A percentile compares a stretch with the other conserved stretches of the same genome.
phyloP scores from a whole-genome alignment of 139 green algal species.

The Picochlorum sp. region DNA sequence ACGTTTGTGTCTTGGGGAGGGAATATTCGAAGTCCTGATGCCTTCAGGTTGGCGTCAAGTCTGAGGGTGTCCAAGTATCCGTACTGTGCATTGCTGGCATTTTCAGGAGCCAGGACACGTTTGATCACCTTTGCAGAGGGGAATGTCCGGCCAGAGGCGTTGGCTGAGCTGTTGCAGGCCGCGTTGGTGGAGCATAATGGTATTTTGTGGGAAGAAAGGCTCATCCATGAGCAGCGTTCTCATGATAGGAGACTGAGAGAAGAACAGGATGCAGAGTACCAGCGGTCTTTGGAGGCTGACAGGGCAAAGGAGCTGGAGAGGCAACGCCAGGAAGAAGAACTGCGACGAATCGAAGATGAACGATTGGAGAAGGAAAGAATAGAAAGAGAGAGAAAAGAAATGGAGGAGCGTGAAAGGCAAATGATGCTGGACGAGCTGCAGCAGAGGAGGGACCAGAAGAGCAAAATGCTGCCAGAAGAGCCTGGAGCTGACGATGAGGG shows the following conservation, averaged over 20 bases:
- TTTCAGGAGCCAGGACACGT: constrained; percentile 38
- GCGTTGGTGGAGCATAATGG: constrained; percentile 15
- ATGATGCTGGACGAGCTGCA: constrained; percentile 6
- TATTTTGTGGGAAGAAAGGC: constrained; percentile 26
- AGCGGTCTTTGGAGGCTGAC: constrained; percentile 58
- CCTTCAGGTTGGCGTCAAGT: constrained; percentile 42
- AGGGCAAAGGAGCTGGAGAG: constrained; percentile 26
- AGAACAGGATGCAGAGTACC: constrained; percentile 73
- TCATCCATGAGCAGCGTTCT: constrained; percentile 29
- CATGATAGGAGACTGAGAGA: constrained; percentile 44
- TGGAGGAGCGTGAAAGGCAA: too few relatives aligned
- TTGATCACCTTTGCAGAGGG: constrained; percentile 43
- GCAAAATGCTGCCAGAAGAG: constrained; percentile 40
- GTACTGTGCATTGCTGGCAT: constrained; percentile 51
- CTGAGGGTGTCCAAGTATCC: constrained; percentile 55
- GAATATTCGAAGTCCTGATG: constrained; percentile 48
- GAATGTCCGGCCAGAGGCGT: not conserved
- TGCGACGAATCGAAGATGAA: not conserved
- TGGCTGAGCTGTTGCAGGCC: constrained; percentile 20
- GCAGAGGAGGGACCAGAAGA: constrained; percentile 17
- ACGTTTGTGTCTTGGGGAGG: constrained; percentile 63
- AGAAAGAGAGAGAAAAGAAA: constrained; percentile 32
- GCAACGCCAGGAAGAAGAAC: constrained; percentile 8
- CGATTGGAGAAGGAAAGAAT: constrained; percentile 18
- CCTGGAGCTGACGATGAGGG: constrained; percentile 18